phyloP scores from a whole-genome alignment of 106 monocot genomes.

The Iris macrosiphon region DNA sequence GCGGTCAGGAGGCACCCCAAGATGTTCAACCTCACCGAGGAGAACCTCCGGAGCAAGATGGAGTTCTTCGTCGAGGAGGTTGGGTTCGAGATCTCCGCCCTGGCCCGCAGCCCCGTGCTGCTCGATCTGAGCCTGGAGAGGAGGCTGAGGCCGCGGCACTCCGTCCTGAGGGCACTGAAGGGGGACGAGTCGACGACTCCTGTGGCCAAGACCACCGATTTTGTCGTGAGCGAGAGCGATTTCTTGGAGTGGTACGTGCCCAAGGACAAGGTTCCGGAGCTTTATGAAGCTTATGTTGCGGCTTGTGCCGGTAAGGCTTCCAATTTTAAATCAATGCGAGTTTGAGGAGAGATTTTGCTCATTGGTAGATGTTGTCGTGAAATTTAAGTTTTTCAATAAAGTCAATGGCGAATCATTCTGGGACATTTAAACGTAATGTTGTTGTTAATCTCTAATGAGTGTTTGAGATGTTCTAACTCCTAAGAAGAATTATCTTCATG shows the following conservation, averaged over 20 bases:
- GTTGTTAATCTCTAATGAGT: too few relatives aligned
- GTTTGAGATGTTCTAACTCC: too few relatives aligned
- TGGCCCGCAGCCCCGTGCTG: constrained; percentile 7
- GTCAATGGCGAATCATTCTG: too few relatives aligned
- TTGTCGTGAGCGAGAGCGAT: neutral
- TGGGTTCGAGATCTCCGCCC: neutral
- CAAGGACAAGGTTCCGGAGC: constrained; percentile 12
- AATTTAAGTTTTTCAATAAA: too few relatives aligned
- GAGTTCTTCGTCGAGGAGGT: constrained; percentile 20
- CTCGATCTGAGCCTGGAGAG: constrained; percentile 29
- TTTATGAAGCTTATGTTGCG: too few relatives aligned
- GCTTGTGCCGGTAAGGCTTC: too few relatives aligned
- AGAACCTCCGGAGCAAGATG: constrained; percentile 22
- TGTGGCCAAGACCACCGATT: neutral
- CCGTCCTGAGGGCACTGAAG: constrained; percentile 21
- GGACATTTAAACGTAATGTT: too few relatives aligned
- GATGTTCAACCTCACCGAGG: constrained; percentile 17
- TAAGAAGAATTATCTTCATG: too few relatives aligned
- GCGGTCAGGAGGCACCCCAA: constrained; percentile 32
- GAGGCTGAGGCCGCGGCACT: constrained; percentile 32
- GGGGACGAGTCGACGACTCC: neutral
- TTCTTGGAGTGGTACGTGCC: constrained; percentile 25
- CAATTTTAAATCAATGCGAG: too few relatives aligned
- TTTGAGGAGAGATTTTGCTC: too few relatives aligned
- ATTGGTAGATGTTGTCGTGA: too few relatives aligned